A percentile compares a stretch with the other conserved stretches of the same genome.
phyloP scores from a whole-genome alignment of 352 stramenopile species.

The Achlya hypogyna region DNA sequence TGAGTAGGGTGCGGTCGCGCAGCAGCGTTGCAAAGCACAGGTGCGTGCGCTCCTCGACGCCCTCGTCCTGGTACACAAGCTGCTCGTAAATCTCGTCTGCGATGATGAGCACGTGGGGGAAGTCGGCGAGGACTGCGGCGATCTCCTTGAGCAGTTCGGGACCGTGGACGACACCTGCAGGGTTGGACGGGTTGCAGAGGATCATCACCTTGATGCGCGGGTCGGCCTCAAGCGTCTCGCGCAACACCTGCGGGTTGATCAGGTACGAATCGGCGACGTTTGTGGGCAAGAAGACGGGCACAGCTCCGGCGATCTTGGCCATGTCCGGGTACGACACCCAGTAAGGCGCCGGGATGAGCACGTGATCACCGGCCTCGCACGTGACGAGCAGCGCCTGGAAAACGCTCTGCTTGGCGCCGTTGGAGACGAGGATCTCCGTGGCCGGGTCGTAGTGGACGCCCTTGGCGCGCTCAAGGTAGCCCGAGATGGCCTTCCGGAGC shows the following conservation, averaged over 20 bases:
- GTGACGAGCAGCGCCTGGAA: slow-evolving; percentile 90
- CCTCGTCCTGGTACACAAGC: slow-evolving; percentile 85
- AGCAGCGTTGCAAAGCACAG: slow-evolving; percentile 76
- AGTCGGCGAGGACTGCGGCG: slow-evolving; percentile 32
- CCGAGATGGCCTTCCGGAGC: slow-evolving; percentile 82
- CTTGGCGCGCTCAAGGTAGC: slow-evolving; percentile 88
- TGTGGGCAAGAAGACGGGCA: slow-evolving; percentile 89
- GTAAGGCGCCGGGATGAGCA: slow-evolving; percentile 94
- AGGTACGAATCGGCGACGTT: slow-evolving; percentile 86
- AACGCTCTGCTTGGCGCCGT: slow-evolving; percentile 93
- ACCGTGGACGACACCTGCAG: slow-evolving; percentile 77
- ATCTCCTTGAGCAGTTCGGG: slow-evolving; percentile 42
- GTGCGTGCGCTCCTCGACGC: slow-evolving; percentile 41
- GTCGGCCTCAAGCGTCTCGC: slow-evolving; percentile 55
- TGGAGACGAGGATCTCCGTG: slow-evolving; percentile 92
- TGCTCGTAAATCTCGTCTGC: slow-evolving; percentile 91
- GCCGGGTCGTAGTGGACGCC: slow-evolving; percentile 79
- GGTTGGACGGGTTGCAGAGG: slow-evolving; percentile 96
- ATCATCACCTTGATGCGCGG: slow-evolving; percentile 85
- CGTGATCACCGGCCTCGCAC: slow-evolving; percentile 87
- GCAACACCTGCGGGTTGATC: slow-evolving; percentile 76
- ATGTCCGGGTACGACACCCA: slow-evolving; percentile 97
- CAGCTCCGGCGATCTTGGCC: slow-evolving; percentile 83
- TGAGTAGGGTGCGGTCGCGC: slow-evolving; percentile 85
- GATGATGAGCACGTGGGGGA: slow-evolving; percentile 28